A percentile compares a stretch with the other conserved stretches of the same genome.
phyloP scores from a whole-genome alignment of 139 green algal species.

The Chlamydomonas incerta region DNA sequence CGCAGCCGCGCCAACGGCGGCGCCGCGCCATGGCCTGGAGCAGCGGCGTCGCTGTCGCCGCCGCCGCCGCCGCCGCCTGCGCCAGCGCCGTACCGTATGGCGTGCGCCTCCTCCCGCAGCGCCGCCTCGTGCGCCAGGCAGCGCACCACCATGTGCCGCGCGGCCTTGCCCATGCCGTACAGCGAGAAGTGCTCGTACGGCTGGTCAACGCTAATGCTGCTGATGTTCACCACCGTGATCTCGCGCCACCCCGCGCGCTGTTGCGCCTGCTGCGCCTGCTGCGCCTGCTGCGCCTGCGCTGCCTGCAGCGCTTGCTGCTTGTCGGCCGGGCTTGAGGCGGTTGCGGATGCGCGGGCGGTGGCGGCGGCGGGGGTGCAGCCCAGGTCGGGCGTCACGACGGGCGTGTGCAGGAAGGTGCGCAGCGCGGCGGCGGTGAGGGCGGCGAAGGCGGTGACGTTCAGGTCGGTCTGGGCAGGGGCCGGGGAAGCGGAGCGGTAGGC shows the following conservation, averaged over 20 bases:
- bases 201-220: slow-evolving; percentile 3
- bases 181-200: slow-evolving; percentile 43
- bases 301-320: too few species aligned
- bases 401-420: background rate
- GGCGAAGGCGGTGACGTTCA: slow-evolving; percentile 36
- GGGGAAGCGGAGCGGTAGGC: too few species aligned
- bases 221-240: slow-evolving; percentile 40
- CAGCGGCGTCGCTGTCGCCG: background rate
- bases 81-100: background rate
- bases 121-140: slow-evolving; percentile 25
- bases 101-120: background rate
- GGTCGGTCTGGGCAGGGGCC: slow-evolving; percentile 13
- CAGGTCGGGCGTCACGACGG: background rate
- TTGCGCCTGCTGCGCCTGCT: background rate
- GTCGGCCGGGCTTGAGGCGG: too few species aligned
- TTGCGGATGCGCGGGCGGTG: too few species aligned
- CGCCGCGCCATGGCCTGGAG: background rate
- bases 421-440: slow-evolving; percentile 17
- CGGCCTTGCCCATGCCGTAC: slow-evolving; percentile 46
- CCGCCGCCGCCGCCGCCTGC: too few species aligned
- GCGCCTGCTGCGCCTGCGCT: background rate
- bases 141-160: slow-evolving; percentile 30
- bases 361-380: background rate
- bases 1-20: background rate
- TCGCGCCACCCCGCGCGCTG: background rate